Conservation (phyloP, 2,329 filamentous ascomycete genomes). For the Talaromyces islandicus region DNA sequence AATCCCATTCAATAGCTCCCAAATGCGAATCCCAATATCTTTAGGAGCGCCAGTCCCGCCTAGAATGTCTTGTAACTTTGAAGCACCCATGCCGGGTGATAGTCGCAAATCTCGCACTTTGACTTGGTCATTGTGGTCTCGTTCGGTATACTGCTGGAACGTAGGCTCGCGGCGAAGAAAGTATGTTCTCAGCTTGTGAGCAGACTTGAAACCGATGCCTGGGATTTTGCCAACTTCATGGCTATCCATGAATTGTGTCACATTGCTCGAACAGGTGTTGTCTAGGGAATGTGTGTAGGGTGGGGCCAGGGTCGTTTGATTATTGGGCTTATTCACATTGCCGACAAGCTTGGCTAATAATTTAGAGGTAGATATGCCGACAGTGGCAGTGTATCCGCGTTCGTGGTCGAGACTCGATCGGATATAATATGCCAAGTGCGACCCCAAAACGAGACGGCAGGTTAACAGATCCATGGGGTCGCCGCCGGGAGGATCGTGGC, state of each 20-base stretch:
- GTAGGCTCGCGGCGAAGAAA: slow-evolving; percentile 43
- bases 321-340: slow-evolving; percentile 75
- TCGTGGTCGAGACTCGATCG: slow-evolving; percentile 66
- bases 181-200: slow-evolving; percentile 59
- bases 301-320: slow-evolving; percentile 76
- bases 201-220: slow-evolving; percentile 77
- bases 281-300: slow-evolving; percentile 41
- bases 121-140: slow-evolving; percentile 48
- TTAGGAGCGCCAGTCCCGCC: slow-evolving; percentile 63
- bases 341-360: slow-evolving; percentile 79
- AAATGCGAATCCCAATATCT: slow-evolving; percentile 67
- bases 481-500: background rate
- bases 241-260: slow-evolving; percentile 64
- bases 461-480: slow-evolving; percentile 28
- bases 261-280: slow-evolving; percentile 39
- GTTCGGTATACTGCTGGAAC: slow-evolving; percentile 25
- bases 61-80: slow-evolving; percentile 62
- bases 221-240: slow-evolving; percentile 76
- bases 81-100: slow-evolving; percentile 57
- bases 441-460: slow-evolving; percentile 66
- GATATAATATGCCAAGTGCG: slow-evolving; percentile 72
- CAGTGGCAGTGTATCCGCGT: slow-evolving; percentile 79
- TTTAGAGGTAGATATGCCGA: slow-evolving; percentile 84
- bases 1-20: slow-evolving; percentile 73
- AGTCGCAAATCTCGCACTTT: slow-evolving; percentile 61